phyloP scores from a whole-genome alignment of 257 asterid species.

The Phtheirospermum japonicum region DNA sequence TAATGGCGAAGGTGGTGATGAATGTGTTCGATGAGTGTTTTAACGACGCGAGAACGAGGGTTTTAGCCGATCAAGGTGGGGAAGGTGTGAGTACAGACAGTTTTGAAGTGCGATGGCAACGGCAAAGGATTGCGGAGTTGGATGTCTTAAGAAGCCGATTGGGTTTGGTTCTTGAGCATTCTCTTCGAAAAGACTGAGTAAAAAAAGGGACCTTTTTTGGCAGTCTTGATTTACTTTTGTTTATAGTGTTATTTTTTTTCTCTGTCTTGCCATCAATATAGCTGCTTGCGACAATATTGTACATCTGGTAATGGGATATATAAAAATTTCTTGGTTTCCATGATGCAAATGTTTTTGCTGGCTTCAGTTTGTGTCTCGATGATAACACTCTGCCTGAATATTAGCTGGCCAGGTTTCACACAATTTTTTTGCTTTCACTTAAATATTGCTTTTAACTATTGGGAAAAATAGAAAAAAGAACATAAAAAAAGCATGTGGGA shows the following conservation, averaged over 20 bases:
- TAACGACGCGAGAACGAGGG: conserved; percentile 45
- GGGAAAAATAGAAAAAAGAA: background rate
- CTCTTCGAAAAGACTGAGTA: conserved; percentile 46
- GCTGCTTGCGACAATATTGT: conserved; percentile 27
- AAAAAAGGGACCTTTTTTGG: background rate
- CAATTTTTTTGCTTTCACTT: background rate
- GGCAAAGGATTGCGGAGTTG: conserved; percentile 67
- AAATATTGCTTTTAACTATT: background rate
- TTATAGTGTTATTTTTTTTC: conserved; percentile 9
- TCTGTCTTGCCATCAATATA: conserved; percentile 7
- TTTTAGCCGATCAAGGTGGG: conserved; percentile 29
- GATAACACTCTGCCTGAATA: background rate
- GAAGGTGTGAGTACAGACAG: conserved; percentile 30
- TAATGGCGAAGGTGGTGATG: conserved; percentile 45
- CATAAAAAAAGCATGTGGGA: background rate
- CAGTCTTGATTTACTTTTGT: conserved; percentile 21
- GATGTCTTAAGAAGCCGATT: conserved; percentile 59
- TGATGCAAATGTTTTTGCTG: background rate
- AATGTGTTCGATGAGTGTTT: conserved; percentile 61
- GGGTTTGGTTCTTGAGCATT: conserved; percentile 66
- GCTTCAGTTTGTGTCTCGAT: background rate
- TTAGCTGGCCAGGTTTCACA: background rate
- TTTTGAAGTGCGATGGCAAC: conserved; percentile 54
- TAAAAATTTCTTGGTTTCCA: conserved; percentile 13
- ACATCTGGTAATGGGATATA: conserved; percentile 27